Base-by-base conservation (phyloP, 1,284 basidiomycete species). In the Cutaneotrichosporon sp. region DNA sequence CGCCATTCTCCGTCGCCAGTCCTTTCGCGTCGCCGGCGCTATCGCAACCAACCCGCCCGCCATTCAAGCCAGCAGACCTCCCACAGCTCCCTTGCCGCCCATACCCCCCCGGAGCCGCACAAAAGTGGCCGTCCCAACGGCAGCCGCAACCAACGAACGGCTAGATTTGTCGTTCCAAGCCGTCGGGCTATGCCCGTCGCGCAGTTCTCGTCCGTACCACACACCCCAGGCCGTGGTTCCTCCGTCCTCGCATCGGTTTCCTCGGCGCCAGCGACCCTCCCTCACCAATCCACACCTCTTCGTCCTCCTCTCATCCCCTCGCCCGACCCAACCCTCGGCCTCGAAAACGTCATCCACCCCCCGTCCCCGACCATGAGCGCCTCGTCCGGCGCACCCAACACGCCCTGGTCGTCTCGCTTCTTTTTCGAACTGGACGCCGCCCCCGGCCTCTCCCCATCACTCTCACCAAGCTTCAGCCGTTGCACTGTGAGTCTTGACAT, bases 391-490 rank as follows among this genome's bases (percentile, higher is more conserved):
- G 50, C 60, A 4, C 60, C 60, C 11, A 61, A 40, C 51, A 55
- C 60, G 11, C 40, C 60, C 11, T 56, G 50, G 60, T 32, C 52
- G 1, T 56, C 63, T 14, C 58, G 62, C 30, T 66, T 66, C 56
- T 66, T 61, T 46, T 58, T 64, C 18, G 62, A 67, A 57, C 49
- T 56, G 26, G 64, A 65, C 52, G 30, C 46, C 7, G 51, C 55
- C 16, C 58, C 58, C 8, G 53, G 53, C 10, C 51, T 58, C 40
- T 58, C 56, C 21, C 61, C 61, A 14, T 51, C 63, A 22, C 30
- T 58, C 31, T 55, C 60, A 0, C 52, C 61, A 13, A 47, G 57
- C 3, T 63, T 52, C 38, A 31, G 58, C 14, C 60, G 63, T 21
- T 64, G 61, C 58, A 63, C 66, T 1, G 66, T 67, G n/a, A n/a